Base-by-base conservation (phyloP, 352 stramenopile genomes). In the Pythium chondricola region DNA sequence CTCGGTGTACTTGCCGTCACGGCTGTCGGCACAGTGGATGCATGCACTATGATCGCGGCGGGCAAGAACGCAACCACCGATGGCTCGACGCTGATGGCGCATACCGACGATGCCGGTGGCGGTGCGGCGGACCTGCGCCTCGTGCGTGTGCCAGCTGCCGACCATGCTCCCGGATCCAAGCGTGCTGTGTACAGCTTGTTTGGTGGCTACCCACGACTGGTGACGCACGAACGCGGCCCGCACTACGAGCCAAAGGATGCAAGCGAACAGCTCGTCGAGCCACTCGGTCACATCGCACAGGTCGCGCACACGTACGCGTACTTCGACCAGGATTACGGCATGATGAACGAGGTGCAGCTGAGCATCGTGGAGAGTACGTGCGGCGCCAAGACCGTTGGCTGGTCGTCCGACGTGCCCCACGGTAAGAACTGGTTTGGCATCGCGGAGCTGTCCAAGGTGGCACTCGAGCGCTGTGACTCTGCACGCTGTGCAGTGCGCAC, bases 261-360 rank as follows among this genome's bases (percentile, higher is more conserved):
- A 6, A 48, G 37, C 30, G 52, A 82, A 36, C 9, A 40, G 17
- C 39, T 66, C 18, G 60, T 55, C 42, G 48, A 59, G 36, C 69
- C 83, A 6, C 58, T 94, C 38, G 76, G 82, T 4, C 81, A 68
- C 30, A 88, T 94, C 36, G 73, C 77, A 16, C 69, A 97, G 65
- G 76, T 96, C 25, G 42, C 57, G 6, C 71, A 90, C 58, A 97
- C 88, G 11, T 97, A 84, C 59, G 83, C 77, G 2, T 95, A 95
- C 63, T 80, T 93, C 50, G 88, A 97, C 55, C 84, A 90, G 43
- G 70, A 82, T 58, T 82, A 97, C 51, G 84, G 74, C 37, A 83
- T 93, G 61, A 88, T 95, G 42, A 97, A 97, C 64, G 88, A 97
- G 61, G 62, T 87, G 31, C 68, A 91, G 57, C 61, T 96, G 20